phyloP scores from a whole-genome alignment of 2,329 filamentous ascomycete genomes.

The Penicillium sp. region DNA sequence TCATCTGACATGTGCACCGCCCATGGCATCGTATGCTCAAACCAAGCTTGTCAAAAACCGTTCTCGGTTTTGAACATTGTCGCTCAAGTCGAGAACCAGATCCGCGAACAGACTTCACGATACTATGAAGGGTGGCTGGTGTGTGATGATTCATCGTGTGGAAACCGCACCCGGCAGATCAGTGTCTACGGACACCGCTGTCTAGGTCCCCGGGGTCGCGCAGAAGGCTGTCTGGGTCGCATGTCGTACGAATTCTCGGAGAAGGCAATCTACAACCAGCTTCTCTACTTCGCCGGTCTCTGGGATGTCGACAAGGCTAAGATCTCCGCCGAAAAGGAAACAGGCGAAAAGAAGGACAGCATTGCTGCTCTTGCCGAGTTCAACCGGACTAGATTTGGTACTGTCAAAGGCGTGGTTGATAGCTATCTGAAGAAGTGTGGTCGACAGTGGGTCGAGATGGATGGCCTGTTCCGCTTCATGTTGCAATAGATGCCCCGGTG shows the following conservation, averaged over 20 bases:
- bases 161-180: conserved; percentile 84
- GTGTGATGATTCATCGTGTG: conserved; percentile 87
- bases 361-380: conserved; percentile 74
- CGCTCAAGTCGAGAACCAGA: conserved; percentile 82
- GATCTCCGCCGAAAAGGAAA: conserved; percentile 51
- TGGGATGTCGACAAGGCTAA: conserved; percentile 89
- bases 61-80: conserved; percentile 74
- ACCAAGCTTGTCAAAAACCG: conserved; percentile 60
- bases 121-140: conserved; percentile 94
- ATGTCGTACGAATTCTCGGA: conserved; percentile 90
- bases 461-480: conserved; percentile 69
- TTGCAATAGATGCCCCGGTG: conserved; percentile 47
- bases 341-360: conserved; percentile 62
- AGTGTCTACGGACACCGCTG: conserved; percentile 90
- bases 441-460: conserved; percentile 91
- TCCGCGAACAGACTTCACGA: conserved; percentile 72
- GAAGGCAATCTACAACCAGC: conserved; percentile 91
- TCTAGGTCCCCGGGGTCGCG: conserved; percentile 81
- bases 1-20: conserved; percentile 66
- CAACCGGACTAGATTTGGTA: conserved; percentile 77
- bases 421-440: conserved; percentile 87
- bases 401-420: conserved; percentile 75
- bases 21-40: conserved; percentile 72
- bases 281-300: conserved; percentile 80
- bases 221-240: conserved; percentile 76